Base-by-base conservation (phyloP, 495 filamentous ascomycete genomes). In the Penicillium soppii region DNA sequence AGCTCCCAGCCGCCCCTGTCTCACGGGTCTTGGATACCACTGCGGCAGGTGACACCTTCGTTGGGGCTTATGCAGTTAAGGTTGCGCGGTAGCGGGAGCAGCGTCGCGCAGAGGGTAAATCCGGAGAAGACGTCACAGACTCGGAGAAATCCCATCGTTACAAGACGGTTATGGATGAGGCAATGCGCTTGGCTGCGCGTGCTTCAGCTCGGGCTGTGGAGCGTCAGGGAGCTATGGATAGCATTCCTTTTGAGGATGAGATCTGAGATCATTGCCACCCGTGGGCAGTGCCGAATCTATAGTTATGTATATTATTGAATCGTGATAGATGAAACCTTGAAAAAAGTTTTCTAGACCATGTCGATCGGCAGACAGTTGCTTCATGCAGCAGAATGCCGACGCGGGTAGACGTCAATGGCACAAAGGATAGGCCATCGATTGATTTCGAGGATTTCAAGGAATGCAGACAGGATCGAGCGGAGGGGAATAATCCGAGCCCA, bases 41-140 rank as follows among this genome's bases (percentile, higher is more conserved):
- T 4, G 92, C 86, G 1, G 94, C 92, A 13, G 94, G 94, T 0
- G 94, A 98, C 67, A 95, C 92, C 4, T 98, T 95, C 69, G 89
- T 95, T 2, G 94, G 94, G 2, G 83, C 77, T 32, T 96, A 96
- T 71, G 89, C 92, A 4, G 82, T 92, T 16, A 77, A 79, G 42
- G 76, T 86, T 20, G 72, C 70, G 43, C 59, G 63, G 33, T 73
- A 68, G 73, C 71, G 70, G 23, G 71, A 70, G 41, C 57, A 59
- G 25, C 59, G 67, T 41, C 66, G 68, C 30, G 47, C 35, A 35
- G 65, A 63, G 17, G 71, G 65, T 15, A 68, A 67, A 48, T 64
- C 66, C 7, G 67, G 65, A 4, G 51, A 61, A 27, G 69, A 72
- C 37, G 12, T 75, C 16, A 54, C 52, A 4, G 49, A 25, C 12